Percentiles rank a stretch among this genome's conserved stretches.
These are phyloP conservation scores for Xenoacremonium recifei DNA, from an alignment of 2,329 filamentous ascomycete genomes.

Conservation along the genomic window DNA sequence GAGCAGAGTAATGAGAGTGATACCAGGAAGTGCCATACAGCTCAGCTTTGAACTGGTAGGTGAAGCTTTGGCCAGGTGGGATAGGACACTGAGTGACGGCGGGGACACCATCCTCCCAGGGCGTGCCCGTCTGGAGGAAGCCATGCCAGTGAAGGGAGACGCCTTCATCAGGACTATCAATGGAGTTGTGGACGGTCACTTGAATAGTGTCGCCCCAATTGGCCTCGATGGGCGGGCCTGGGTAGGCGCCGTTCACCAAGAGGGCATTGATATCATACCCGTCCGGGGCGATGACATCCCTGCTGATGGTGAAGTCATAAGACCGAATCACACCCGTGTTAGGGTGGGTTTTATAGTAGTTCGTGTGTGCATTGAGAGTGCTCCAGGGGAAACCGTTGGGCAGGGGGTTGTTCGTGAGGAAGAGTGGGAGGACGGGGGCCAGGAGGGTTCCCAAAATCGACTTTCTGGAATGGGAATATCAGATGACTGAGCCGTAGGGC, in stretches of 20 bases:
- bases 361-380: constrained; percentile 39
- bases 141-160: constrained; percentile 55
- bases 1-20: constrained; percentile 59
- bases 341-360: constrained; percentile 49
- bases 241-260: constrained; percentile 64
- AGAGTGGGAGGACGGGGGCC: constrained; percentile 38
- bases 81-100: constrained; percentile 64
- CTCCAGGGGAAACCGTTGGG: constrained; percentile 55
- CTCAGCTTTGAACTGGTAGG: constrained; percentile 51
- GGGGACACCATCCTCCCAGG: constrained; percentile 53
- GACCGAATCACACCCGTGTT: constrained; percentile 53
- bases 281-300: constrained; percentile 52
- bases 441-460: constrained; percentile 40
- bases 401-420: constrained; percentile 48
- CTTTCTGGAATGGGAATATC: constrained; percentile 21
- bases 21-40: constrained; percentile 59
- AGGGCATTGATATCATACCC: constrained; percentile 54
- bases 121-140: constrained; percentile 46
- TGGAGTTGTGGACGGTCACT: constrained; percentile 69
- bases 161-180: constrained; percentile 47
- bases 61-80: constrained; percentile 55
- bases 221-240: constrained; percentile 64
- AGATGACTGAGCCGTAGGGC: background rate
- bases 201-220: constrained; percentile 63
- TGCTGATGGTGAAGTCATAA: constrained; percentile 54